Base-by-base conservation (phyloP, 306 rosid species). In the Cicer yamashitae region DNA sequence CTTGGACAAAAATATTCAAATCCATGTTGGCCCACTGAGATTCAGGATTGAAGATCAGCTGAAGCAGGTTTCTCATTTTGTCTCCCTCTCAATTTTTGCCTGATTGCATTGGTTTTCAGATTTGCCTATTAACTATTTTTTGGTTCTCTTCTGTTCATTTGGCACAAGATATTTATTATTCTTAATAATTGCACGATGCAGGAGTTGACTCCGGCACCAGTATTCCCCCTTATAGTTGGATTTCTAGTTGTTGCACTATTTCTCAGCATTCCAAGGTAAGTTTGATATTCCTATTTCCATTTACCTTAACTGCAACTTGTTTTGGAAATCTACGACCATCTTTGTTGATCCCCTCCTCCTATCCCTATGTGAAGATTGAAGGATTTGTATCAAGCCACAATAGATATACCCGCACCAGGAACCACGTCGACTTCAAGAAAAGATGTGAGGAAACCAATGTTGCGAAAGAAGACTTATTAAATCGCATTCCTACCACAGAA, bases 141-240 rank as follows among this genome's bases (percentile, higher is more conserved):
- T 11, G 72, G 47, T 72, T 63, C 44, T 70, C 51, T 70, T 63
- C 13, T 54, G 43, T 61, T 76, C 79, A 50, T 59, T 25, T 71
- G 68, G 40, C 8, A n/a, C 45, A 67, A 84, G 10, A 61, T 59
- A 13, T 41, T 69, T 38, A n/a, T 41, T 22, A 52, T 17, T 71
- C 45, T 53, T 47, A 25, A 48, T 77, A 58, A 41, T 74, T 50
- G 17, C 76, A 58, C 63, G 43, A 67, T 72, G 60, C 89, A 96
- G 99, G 99, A 96, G 71, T 79, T 90, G 84, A 90, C 99, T 71
- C 85, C 98, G 0, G 98, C 99, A 43, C 99, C 98, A 0, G 96
- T 96, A 14, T 91, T 90, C 72, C 96, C 98, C 59, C 98, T 96
- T 46, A 81, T 96, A 56, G 86, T 79, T 1, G 99, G 91, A 65